phyloP scores from a whole-genome alignment of 2,329 filamentous ascomycete genomes.

The Ophiognomonia clavigignenti-juglandacearum region DNA sequence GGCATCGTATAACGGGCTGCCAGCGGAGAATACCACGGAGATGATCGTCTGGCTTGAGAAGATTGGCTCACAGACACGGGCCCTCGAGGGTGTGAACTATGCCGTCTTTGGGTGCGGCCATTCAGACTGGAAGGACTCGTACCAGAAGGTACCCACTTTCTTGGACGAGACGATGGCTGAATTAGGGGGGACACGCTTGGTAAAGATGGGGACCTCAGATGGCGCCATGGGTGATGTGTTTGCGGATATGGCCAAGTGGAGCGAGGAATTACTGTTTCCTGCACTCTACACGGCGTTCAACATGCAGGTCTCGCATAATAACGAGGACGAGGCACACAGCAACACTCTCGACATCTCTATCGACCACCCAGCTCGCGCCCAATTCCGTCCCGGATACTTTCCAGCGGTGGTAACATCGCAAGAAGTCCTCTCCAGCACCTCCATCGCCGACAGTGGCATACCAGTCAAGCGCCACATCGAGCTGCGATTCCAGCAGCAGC shows the following conservation, averaged over 20 bases:
- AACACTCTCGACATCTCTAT: too few species aligned
- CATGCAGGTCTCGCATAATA: too few species aligned
- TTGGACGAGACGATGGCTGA: constrained; percentile 51
- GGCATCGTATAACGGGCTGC: constrained; percentile 69
- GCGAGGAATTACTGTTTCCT: too few species aligned
- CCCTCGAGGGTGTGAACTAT: constrained; percentile 54
- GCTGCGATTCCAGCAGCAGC: background rate
- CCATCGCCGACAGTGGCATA: background rate
- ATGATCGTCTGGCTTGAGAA: constrained; percentile 64
- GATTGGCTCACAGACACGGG: constrained; percentile 39
- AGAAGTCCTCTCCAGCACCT: background rate
- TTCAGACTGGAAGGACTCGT: constrained; percentile 53
- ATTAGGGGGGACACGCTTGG: constrained; percentile 35
- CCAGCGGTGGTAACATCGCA: background rate
- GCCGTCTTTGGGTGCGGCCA: constrained; percentile 66
- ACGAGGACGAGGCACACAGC: too few species aligned
- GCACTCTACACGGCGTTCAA: too few species aligned
- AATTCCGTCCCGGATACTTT: too few species aligned
- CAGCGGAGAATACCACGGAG: constrained; percentile 65
- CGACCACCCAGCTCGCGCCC: too few species aligned
- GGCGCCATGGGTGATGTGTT: background rate
- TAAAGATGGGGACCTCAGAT: background rate
- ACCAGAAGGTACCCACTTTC: constrained; percentile 61
- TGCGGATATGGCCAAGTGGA: background rate
- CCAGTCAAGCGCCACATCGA: background rate